A percentile compares a stretch with the other conserved stretches of the same genome.
Conservation (phyloP, 306 rosid species). For the Begonia masoniana region DNA sequence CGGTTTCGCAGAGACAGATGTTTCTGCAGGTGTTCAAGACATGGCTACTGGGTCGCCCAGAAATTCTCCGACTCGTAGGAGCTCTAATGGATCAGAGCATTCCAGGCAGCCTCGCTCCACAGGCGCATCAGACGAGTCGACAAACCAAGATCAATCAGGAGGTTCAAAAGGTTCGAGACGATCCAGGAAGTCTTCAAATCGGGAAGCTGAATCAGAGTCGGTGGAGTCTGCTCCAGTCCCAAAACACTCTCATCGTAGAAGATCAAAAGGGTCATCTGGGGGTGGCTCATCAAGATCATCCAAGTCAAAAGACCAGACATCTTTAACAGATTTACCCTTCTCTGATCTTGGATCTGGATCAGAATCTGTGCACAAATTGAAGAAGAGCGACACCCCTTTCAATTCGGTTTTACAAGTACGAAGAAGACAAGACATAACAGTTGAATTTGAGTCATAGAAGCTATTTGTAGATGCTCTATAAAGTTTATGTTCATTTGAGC, state of each 20-base stretch:
- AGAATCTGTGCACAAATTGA: neutral
- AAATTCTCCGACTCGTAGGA: slow-evolving; percentile 16
- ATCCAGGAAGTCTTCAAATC: slow-evolving; percentile 16
- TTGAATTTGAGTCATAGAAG: no score
- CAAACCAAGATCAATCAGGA: slow-evolving; percentile 20
- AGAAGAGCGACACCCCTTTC: no score
- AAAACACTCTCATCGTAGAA: slow-evolving; percentile 34
- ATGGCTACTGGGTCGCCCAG: slow-evolving; percentile 8
- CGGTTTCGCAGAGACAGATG: neutral
- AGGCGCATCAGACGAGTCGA: slow-evolving; percentile 23
- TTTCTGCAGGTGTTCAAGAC: slow-evolving; percentile 10
- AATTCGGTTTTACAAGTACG: no score
- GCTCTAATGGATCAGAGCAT: slow-evolving; percentile 22
- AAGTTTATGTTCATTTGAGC: no score
- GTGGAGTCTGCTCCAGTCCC: slow-evolving; percentile 27
- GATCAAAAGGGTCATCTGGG: slow-evolving; percentile 35
- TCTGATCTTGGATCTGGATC: slow-evolving; percentile 1
- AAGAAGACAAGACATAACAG: no score
- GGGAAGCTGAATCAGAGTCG: slow-evolving; percentile 16
- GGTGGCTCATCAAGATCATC: slow-evolving; percentile 31
- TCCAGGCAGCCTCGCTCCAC: slow-evolving; percentile 35
- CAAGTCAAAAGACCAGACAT: slow-evolving; percentile 34
- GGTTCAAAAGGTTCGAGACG: slow-evolving; percentile 30
- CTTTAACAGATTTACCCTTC: slow-evolving; percentile 30
- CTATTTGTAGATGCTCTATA: no score